Base-by-base conservation (phyloP, 306 rosid genomes). In the Trifolium fragiferum region DNA sequence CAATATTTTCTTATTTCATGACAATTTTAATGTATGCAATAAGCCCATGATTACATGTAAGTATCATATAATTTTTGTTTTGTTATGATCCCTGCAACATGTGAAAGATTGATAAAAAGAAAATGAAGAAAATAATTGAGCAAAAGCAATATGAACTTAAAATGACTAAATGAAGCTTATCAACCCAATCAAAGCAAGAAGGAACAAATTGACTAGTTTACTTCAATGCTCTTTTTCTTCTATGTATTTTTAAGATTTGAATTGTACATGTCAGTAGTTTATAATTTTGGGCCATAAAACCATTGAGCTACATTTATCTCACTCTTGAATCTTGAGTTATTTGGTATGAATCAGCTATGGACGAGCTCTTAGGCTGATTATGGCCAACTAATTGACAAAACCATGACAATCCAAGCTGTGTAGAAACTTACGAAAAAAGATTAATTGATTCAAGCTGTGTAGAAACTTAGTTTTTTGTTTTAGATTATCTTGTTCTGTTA, bases 21-120 rank as follows among this genome's bases (percentile, higher is more conserved):
- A 94, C 95, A 2, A 92, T 61, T 72, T 16, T 90, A 30, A 92
- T 90, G 96, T 94, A 94, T 74, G 20, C 72, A 13, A 27, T 94
- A 78, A 94, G 95, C 89, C 97, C 97, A 23, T 86, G 99, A 94
- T 94, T 96, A 95, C 99, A 67, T 94, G 99, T 89, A 80, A 90
- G 97, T 89, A 59, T 54, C 63, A 30, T 71, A 57, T 77, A 51
- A 46, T 58, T 68, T 77, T 59, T 68, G 41, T 38, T 46, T 41
- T 53, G 47, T 16, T 46, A 11, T 61, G 58, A 25, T 79, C 76
- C 70, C 58, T 65, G 61, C 68, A 81, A 21, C 67, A 76, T 62
- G 25, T 53, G 23, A 23, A 32, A 3, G 15, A 71, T 10, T 54
- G 64, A 70, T 69, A 53, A 69, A 67, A 51, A 33, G 13, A 77